These are phyloP conservation scores for Schoenoplectus triqueter DNA, from an alignment of 202 grass and related monocot species.

Conservation along the genomic window DNA sequence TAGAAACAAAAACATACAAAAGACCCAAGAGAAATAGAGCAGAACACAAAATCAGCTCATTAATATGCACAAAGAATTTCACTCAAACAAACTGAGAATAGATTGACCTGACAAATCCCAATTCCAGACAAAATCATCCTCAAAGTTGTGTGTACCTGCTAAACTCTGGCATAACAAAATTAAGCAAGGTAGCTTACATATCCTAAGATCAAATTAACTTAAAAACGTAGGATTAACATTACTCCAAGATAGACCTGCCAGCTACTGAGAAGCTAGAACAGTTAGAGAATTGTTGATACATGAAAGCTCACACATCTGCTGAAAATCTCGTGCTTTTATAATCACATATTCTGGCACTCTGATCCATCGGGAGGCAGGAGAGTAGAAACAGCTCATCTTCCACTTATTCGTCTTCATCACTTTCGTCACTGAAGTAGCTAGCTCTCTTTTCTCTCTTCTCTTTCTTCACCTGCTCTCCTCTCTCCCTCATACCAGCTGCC, in stretches of 20 bases:
- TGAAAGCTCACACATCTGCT: neutral
- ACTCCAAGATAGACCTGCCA: neutral
- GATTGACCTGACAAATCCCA: too few species aligned
- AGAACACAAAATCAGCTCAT: too few species aligned
- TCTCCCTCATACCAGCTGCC: constrained; percentile 48
- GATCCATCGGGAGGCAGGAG: neutral
- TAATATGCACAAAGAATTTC: too few species aligned
- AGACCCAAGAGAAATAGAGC: neutral
- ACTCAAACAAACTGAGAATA: too few species aligned
- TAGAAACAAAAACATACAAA: neutral
- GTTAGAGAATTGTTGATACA: too few species aligned
- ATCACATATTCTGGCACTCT: neutral
- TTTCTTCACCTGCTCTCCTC: constrained; percentile 45
- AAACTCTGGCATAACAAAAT: neutral
- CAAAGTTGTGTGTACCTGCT: too few species aligned
- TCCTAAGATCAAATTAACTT: neutral
- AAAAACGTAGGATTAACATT: neutral
- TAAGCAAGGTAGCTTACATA: neutral
- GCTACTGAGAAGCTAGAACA: neutral
- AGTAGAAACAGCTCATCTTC: neutral
- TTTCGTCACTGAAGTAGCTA: constrained; percentile 97
- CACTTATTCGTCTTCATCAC: constrained; percentile 67
- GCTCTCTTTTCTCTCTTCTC: constrained; percentile 77
- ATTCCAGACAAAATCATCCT: too few species aligned
- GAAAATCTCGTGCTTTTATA: too few species aligned